These are phyloP conservation scores for Thamnidium elegans DNA, from an alignment of 192 early-diverging fungal species.

Conservation along the genomic window DNA sequence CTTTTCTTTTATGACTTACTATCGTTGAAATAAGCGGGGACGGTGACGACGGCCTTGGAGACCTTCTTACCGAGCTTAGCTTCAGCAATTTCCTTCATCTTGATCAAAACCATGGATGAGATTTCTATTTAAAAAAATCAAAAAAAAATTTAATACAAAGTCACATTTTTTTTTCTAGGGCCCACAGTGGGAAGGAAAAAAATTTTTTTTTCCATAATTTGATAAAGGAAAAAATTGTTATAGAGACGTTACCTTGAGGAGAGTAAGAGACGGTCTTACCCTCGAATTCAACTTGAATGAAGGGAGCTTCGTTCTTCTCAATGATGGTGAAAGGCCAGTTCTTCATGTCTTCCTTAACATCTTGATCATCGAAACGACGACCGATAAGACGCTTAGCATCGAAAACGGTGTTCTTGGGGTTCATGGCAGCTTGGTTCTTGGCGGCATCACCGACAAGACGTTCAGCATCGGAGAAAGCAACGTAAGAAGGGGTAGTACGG, in stretches of 20 bases:
- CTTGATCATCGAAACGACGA: constrained; percentile 79
- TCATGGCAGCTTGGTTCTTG: constrained; percentile 89
- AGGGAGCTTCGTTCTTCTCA: constrained; percentile 65
- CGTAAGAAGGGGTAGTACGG: constrained; percentile 85
- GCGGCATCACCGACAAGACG: constrained; percentile 85
- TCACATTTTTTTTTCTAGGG: too few species aligned
- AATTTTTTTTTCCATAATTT: background rate
- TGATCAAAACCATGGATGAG: constrained; percentile 71
- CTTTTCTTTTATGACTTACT: constrained; percentile 29
- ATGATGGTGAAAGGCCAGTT: constrained; percentile 85
- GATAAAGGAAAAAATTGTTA: background rate
- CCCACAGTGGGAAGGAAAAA: too few species aligned
- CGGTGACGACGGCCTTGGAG: constrained; percentile 69
- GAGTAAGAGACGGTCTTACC: constrained; percentile 79
- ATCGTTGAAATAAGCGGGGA: constrained; percentile 89
- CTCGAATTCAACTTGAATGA: constrained; percentile 80
- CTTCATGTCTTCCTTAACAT: constrained; percentile 78
- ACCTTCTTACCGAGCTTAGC: constrained; percentile 63
- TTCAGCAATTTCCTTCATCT: constrained; percentile 70
- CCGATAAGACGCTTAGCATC: constrained; percentile 91
- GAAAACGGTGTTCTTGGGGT: constrained; percentile 89
- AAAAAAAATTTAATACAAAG: background rate
- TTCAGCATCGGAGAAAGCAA: constrained; percentile 77
- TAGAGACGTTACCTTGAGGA: constrained; percentile 56
- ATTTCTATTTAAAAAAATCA: constrained; percentile 45